These are phyloP conservation scores for Trichaptum fuscoviolaceum DNA, from an alignment of 768 basidiomycete species.

Conservation along the genomic window DNA sequence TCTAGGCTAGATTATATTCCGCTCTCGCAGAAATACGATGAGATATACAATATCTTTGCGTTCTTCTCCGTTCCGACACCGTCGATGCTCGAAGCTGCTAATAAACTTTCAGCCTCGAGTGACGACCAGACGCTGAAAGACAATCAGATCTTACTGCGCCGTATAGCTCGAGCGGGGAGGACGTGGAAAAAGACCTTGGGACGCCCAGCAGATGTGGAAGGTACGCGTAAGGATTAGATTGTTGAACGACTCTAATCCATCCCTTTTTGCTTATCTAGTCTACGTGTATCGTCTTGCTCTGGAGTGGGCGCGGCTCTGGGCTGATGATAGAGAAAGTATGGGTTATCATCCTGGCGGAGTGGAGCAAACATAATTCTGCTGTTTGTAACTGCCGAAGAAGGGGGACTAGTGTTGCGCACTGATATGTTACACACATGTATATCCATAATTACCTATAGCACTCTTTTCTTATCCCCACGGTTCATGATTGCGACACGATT, in stretches of 20 bases:
- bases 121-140: slow-evolving; percentile 13
- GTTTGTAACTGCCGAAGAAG: too few relatives aligned
- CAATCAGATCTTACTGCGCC: slow-evolving; percentile 34
- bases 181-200: slow-evolving; percentile 89
- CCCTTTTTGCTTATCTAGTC: slow-evolving; percentile 39
- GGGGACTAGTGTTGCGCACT: neutral
- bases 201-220: slow-evolving; percentile 87
- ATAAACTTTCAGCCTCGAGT: slow-evolving; percentile 34
- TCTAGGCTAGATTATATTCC: slow-evolving; percentile 93
- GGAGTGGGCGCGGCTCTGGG: slow-evolving; percentile 82
- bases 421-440: neutral
- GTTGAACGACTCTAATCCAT: neutral
- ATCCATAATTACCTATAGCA: too few relatives aligned
- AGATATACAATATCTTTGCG: slow-evolving; percentile 90
- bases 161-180: slow-evolving; percentile 87
- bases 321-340: slow-evolving; percentile 81
- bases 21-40: slow-evolving; percentile 76
- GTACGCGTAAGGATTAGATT: slow-evolving; percentile 36
- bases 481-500: too few relatives aligned
- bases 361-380: neutral
- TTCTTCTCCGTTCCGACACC: slow-evolving; percentile 86
- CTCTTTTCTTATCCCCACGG: too few relatives aligned
- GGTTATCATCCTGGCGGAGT: slow-evolving; percentile 12
- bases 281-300: slow-evolving; percentile 85
- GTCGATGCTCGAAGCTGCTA: slow-evolving; percentile 48